Evolutionary conservation across 1,139 yeast species (phyloP).

Genomic region (Groenewaldozyma auringiensis): DNA sequence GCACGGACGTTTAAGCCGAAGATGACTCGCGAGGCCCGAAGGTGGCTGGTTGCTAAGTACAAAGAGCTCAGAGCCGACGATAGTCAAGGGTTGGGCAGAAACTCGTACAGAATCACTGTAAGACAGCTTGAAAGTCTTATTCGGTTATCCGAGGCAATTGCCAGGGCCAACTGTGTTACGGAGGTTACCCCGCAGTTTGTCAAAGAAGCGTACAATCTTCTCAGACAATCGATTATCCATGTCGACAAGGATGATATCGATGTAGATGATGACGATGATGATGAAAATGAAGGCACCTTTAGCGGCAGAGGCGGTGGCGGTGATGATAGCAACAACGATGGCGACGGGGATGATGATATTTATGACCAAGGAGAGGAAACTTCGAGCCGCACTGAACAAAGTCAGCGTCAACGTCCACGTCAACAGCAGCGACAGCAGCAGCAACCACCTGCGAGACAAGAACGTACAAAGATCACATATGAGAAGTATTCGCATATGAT

Average conservation of each 20-base stretch:
- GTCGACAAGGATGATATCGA: constrained; percentile 94
- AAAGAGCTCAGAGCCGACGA: constrained; percentile 86
- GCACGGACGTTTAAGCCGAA: constrained; percentile 92
- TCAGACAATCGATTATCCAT: constrained; percentile 85
- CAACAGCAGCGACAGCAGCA: too few species aligned
- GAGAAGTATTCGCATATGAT: constrained; percentile 82
- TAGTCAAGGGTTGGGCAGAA: constrained; percentile 81
- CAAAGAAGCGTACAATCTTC: constrained; percentile 84
- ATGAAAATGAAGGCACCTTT: constrained; percentile 15
- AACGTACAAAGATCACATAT: constrained; percentile 53
- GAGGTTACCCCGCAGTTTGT: constrained; percentile 82
- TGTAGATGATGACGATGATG: constrained; percentile 55
- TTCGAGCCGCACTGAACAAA: too few species aligned
- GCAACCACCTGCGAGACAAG: neutral
- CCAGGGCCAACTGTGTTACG: constrained; percentile 92
- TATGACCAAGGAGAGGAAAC: constrained; percentile 5
- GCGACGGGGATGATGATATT: constrained; percentile 11
- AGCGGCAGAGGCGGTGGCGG: constrained; percentile 13
- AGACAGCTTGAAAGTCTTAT: constrained; percentile 92
- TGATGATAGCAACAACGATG: constrained; percentile 15
- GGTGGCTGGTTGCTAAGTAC: constrained; percentile 68
- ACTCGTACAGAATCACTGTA: constrained; percentile 87
- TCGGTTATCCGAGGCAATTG: constrained; percentile 91
- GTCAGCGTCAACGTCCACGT: constrained; percentile 7
- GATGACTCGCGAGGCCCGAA: constrained; percentile 76